A percentile compares a stretch with the other conserved stretches of the same genome.
Conservation (phyloP, 2,329 filamentous ascomycete species). For the Purpureocillium lavendulum region DNA sequence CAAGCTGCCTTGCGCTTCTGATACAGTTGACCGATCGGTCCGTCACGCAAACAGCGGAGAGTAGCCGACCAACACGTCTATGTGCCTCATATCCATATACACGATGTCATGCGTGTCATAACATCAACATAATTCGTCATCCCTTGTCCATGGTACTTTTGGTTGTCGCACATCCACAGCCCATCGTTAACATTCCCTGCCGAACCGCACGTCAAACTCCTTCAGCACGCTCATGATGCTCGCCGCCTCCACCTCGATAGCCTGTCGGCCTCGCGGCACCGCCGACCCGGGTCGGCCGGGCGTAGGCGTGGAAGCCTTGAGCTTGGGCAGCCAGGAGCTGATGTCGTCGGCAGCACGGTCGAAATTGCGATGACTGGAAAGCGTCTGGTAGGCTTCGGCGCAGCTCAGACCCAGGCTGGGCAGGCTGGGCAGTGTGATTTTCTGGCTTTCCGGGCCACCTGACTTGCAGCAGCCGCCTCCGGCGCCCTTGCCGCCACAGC, state of each 20-base stretch:
- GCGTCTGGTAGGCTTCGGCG: conserved; percentile 70
- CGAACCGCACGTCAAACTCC: conserved; percentile 71
- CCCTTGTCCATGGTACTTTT: too few species aligned
- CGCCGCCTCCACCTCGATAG: conserved; percentile 72
- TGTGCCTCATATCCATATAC: too few species aligned
- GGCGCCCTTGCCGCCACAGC: conserved; percentile 54
- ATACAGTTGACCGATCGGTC: too few species aligned
- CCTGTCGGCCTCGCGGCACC: conserved; percentile 37
- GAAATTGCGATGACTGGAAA: conserved; percentile 70
- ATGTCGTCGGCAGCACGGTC: conserved; percentile 66
- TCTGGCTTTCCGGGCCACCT: conserved; percentile 18
- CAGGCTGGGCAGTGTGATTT: conserved; percentile 25
- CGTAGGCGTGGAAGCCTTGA: conserved; percentile 48
- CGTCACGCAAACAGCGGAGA: too few species aligned
- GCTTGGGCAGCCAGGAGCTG: conserved; percentile 65
- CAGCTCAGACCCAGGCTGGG: conserved; percentile 57
- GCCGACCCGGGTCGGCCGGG: conserved; percentile 17
- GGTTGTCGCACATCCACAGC: too few species aligned
- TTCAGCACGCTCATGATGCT: conserved; percentile 82
- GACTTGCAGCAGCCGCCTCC: conserved; percentile 58
- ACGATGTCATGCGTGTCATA: too few species aligned
- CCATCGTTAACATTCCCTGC: conserved; percentile 25
- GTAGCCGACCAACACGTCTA: too few species aligned
- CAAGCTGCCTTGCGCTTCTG: too few species aligned
- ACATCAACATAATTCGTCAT: too few species aligned